phyloP scores from a whole-genome alignment of 768 basidiomycete genomes.

The Lanmaoa rubissima region DNA sequence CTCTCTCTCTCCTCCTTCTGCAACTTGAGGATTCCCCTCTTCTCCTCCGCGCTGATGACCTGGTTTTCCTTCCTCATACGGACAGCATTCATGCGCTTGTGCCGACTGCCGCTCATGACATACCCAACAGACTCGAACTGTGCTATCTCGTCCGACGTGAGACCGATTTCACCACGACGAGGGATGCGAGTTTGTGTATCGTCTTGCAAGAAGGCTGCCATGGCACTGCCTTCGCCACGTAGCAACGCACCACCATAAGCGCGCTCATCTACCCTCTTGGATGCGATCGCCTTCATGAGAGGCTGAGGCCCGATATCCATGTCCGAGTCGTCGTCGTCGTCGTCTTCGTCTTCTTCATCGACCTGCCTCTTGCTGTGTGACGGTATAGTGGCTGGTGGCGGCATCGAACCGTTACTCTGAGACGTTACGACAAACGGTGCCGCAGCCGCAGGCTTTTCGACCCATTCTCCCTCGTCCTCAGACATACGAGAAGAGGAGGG shows the following conservation, averaged over 20 bases:
- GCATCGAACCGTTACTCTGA: conserved; percentile 22
- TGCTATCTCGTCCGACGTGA: conserved; percentile 85
- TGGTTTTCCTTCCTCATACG: conserved; percentile 99
- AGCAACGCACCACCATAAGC: conserved; percentile 88
- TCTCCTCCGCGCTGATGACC: conserved; percentile 98
- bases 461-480: conserved; percentile 64
- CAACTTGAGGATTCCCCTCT: conserved; percentile 90
- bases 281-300: conserved; percentile 38
- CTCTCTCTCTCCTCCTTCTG: conserved; percentile 93
- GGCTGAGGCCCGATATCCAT: conserved; percentile 83
- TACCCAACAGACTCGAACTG: conserved; percentile 87
- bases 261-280: conserved; percentile 71
- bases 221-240: conserved; percentile 94
- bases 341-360: conserved; percentile 28
- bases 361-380: conserved; percentile 11
- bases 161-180: conserved; percentile 96
- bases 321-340: conserved; percentile 45
- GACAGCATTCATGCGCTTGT: conserved; percentile 97
- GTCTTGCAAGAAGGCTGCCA: conserved; percentile 95
- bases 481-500: conserved; percentile 30
- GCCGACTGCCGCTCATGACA: conserved; percentile 95
- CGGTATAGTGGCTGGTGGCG: conserved; percentile 22
- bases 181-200: conserved; percentile 85
- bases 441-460: conserved; percentile 49
- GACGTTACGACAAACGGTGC: conserved; percentile 27